These are phyloP conservation scores for Hygrocybe punicea DNA, from an alignment of 768 basidiomycete genomes.

Conservation along the genomic window DNA sequence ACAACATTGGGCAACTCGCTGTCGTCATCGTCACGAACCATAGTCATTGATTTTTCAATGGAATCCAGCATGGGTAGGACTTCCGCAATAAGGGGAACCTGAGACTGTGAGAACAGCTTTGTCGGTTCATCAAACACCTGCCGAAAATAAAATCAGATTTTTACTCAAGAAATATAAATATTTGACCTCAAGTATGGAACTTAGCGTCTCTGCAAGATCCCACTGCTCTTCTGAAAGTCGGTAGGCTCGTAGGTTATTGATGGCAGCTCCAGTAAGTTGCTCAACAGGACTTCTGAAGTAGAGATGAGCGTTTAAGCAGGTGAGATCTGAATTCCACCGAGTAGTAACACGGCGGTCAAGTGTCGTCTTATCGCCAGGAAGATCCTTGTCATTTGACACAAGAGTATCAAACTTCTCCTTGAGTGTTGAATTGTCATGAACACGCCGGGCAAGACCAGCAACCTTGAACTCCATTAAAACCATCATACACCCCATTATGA, in stretches of 20 bases:
- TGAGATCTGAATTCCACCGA: neutral
- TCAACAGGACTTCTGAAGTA: conserved; percentile 22
- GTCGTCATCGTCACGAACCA: neutral
- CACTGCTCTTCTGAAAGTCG: conserved; percentile 10
- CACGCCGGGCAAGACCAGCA: conserved; percentile 22
- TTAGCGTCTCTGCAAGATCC: neutral
- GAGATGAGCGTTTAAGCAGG: conserved; percentile 25
- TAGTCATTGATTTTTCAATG: neutral
- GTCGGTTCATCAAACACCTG: neutral
- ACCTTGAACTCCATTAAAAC: conserved; percentile 7
- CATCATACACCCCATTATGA: too few relatives aligned
- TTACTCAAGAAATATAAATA: neutral
- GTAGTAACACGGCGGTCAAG: conserved; percentile 13
- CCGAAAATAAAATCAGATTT: neutral
- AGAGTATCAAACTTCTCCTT: conserved; percentile 25
- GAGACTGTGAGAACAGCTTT: neutral
- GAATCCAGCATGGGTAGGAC: neutral
- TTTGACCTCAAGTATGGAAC: neutral
- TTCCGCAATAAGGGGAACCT: neutral
- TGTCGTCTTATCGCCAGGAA: conserved; percentile 8
- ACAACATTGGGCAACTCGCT: neutral
- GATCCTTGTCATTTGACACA: conserved; percentile 12
- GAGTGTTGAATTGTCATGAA: conserved; percentile 24
- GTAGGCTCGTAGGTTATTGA: conserved; percentile 18
- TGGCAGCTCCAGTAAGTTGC: conserved; percentile 16